Base-by-base conservation (phyloP, 345 rosid species). In the Eucalyptus polybractea region DNA sequence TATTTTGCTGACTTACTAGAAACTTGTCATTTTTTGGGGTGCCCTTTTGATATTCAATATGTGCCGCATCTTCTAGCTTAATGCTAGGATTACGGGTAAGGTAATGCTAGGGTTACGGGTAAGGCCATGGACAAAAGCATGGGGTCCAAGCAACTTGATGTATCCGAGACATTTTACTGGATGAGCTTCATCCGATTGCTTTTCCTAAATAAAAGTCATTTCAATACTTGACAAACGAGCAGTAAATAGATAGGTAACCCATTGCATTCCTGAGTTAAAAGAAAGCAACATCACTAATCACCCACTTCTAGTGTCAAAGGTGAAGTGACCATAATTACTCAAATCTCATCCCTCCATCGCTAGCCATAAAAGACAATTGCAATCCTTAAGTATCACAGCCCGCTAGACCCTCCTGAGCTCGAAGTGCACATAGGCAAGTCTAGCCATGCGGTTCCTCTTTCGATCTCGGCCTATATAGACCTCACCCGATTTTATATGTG, bases 311-410 rank as follows among this genome's bases (percentile, higher is more conserved):
- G 67, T 58, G 14, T 10, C 67, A 25, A 24, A 25, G 67, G n/a
- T 10, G 29, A 6, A 25, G n/a, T 58, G 67, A 11, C 2, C 14
- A 11, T 58, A 4, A 4, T 58, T 58, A 10, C 67, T 58, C 67
- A 58, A 58, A 58, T 25, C 15, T 25, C 67, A 60, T 24, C n/a
- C 1, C n/a, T 58, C 67, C 14, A 3, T 58, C 7, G 67, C 67
- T 24, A 25, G 29, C n/a, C 29, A 58, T 58, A 50, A 25, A 58
- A 58, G n/a, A 58, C 15, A 24, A 24, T 11, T 58, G n/a, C 67
- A 58, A 25, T 56, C 67, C 67, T 6, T 25, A 0, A 60, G 1
- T 58, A 0, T 0, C 3, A 0, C 29, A 53, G 62, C 62, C 5
- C 60, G 0, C 60, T 54, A 54, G 58, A 21, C 10, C 60, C 25